Evolutionary conservation across 169 alveolate genomes (phyloP).

Genomic region (Babesia bigemina): DNA sequence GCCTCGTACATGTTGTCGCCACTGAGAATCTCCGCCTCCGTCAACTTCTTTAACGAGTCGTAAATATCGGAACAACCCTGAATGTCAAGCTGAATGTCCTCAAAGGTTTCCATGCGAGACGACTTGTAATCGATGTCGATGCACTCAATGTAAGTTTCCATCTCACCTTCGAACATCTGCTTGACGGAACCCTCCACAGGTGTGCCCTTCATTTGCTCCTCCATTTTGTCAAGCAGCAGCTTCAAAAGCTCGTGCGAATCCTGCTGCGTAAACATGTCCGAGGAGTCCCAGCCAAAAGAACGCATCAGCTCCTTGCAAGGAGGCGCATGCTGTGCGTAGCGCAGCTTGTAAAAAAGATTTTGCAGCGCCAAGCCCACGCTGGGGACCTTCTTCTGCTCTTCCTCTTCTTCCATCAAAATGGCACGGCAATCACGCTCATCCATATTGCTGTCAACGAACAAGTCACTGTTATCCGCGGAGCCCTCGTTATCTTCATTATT

Average conservation of each 20-base stretch:
- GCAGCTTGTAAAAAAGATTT: slow-evolving; percentile 90
- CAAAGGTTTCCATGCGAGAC: slow-evolving; percentile 84
- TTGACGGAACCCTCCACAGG: slow-evolving; percentile 93
- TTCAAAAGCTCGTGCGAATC: slow-evolving; percentile 95
- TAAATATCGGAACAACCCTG: slow-evolving; percentile 89
- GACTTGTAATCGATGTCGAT: slow-evolving; percentile 90
- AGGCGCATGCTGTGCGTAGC: slow-evolving; percentile 88
- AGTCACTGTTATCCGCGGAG: slow-evolving; percentile 17
- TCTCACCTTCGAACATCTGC: slow-evolving; percentile 93
- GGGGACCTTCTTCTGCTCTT: slow-evolving; percentile 80
- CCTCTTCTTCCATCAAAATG: slow-evolving; percentile 79
- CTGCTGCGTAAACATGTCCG: slow-evolving; percentile 95
- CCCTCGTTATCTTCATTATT: background rate
- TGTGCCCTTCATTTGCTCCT: slow-evolving; percentile 95
- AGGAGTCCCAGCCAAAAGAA: slow-evolving; percentile 96
- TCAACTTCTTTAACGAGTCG: slow-evolving; percentile 89
- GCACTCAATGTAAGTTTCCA: slow-evolving; percentile 93
- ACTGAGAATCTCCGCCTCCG: slow-evolving; percentile 90
- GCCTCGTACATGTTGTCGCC: slow-evolving; percentile 96
- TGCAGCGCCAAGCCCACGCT: slow-evolving; percentile 86
- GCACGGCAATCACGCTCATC: slow-evolving; percentile 77
- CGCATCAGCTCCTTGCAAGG: slow-evolving; percentile 87
- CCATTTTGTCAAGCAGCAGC: slow-evolving; percentile 92
- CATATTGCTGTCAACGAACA: slow-evolving; percentile 30
- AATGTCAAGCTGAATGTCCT: slow-evolving; percentile 91